Conservation (phyloP, 805 yeast genomes). For the Pichia gijzeniarum region DNA sequence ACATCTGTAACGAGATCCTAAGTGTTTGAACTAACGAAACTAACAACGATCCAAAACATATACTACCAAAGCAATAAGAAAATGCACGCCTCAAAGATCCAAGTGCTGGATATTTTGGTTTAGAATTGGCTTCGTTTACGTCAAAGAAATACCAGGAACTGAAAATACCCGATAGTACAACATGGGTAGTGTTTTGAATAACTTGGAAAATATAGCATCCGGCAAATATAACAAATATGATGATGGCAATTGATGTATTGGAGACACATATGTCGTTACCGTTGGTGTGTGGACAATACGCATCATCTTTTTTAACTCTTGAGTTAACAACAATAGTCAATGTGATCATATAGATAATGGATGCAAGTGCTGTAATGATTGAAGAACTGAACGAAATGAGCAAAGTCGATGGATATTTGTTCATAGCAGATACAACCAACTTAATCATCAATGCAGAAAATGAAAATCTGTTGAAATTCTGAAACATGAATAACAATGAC, state of each 20-base stretch:
- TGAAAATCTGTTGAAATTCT: conserved; percentile 23
- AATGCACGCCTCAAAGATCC: conserved; percentile 73
- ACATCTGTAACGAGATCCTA: conserved; percentile 45
- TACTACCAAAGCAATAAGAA: conserved; percentile 84
- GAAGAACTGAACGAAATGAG: conserved; percentile 37
- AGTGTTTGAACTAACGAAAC: conserved; percentile 69
- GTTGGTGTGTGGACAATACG: conserved; percentile 37
- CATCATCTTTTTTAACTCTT: conserved; percentile 38
- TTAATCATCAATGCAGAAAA: conserved; percentile 27
- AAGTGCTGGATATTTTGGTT: conserved; percentile 72
- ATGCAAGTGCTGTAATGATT: conserved; percentile 46
- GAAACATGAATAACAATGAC: conserved; percentile 21
- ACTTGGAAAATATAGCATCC: conserved; percentile 84
- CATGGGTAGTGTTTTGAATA: conserved; percentile 71
- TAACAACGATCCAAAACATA: conserved; percentile 72
- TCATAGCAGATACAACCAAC: conserved; percentile 68
- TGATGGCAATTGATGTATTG: conserved; percentile 20
- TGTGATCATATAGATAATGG: conserved; percentile 57
- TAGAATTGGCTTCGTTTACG: conserved; percentile 33
- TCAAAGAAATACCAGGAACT: conserved; percentile 86
- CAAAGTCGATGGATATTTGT: conserved; percentile 62
- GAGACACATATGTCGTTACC: conserved; percentile 29
- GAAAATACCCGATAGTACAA: conserved; percentile 73
- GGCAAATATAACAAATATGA: conserved; percentile 69
- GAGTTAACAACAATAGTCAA: conserved; percentile 44